Evolutionary conservation across 2,329 filamentous ascomycete species (phyloP).

Genomic region (Venturia asperata): DNA sequence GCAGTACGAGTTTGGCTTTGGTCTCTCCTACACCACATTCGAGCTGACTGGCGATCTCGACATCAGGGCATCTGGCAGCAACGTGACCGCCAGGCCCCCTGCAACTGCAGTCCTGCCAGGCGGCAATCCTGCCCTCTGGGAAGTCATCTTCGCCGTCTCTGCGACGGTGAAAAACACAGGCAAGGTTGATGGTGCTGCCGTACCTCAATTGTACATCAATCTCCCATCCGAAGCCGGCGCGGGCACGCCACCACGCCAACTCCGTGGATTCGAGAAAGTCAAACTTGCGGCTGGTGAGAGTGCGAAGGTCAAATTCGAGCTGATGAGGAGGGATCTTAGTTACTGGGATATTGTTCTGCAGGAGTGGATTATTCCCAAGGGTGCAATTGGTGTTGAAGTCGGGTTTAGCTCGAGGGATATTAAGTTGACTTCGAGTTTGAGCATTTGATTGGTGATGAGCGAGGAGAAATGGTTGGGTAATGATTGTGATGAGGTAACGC

Average conservation of each 20-base stretch:
- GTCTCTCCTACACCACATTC: constrained; percentile 51
- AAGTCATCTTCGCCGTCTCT: constrained; percentile 40
- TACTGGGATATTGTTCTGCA: constrained; percentile 20
- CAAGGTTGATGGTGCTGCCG: constrained; percentile 53
- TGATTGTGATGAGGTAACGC: not conserved
- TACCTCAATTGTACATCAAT: constrained; percentile 59
- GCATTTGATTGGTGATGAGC: not conserved
- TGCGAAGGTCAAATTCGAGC: constrained; percentile 9
- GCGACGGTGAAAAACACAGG: constrained; percentile 56
- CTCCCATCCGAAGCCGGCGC: constrained; percentile 27
- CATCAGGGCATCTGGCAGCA: constrained; percentile 43
- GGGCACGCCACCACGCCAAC: constrained; percentile 29
- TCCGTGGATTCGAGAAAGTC: constrained; percentile 24
- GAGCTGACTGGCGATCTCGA: constrained; percentile 46
- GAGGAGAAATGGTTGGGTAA: not conserved
- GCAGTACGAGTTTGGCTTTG: constrained; percentile 61
- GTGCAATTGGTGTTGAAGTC: constrained; percentile 9
- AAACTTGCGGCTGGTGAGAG: constrained; percentile 17
- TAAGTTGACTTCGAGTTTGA: not conserved
- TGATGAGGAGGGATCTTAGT: constrained; percentile 21
- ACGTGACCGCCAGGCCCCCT: constrained; percentile 28
- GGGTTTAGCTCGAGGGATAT: constrained; percentile 15
- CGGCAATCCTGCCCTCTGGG: constrained; percentile 30
- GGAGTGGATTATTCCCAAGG: constrained; percentile 19
- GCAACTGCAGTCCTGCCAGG: constrained; percentile 28